Evolutionary conservation across 306 rosid species (phyloP), one percentile per base, ranked within the genome.

Genomic region (Acacia crassicarpa): DNA sequence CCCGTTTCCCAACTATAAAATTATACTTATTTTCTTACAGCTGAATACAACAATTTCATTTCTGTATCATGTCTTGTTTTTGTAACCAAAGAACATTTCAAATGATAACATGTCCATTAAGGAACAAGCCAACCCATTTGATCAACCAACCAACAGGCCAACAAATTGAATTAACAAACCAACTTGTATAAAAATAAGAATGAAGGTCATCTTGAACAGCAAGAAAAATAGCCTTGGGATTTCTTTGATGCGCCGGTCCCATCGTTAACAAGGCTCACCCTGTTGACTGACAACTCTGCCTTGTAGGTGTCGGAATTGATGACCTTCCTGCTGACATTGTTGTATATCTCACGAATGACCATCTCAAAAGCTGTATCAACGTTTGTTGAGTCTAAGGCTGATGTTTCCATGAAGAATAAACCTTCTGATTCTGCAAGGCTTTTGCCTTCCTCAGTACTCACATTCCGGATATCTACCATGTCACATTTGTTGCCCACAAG

Each of bases 391-490:
- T 91, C 92, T 53, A 91, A 76, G 27, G 94, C 94, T 33, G 94
- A 91, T 63, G 94, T 91, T 79, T 91, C 94, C 92, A 91, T 87
- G 94, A 89, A 91, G 80, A 87, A 91, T 76, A 91, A 63, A 53
- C 92, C 94, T 74, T 91, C 94, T 3, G 87, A 78, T 83, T 91
- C 94, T 3, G 94, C 92, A 75, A 91, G 92, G 82, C 68, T 86
- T 83, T 82, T 91, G 82, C 94, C 94, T 69, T 91, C 94, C 78
- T 91, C 94, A 20, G 87, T 73, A 32, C 86, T 86, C 41, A 91
- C 94, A 63, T 83, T 87, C 87, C 94, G 83, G 53, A 89, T 89
- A 82, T 89, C 85, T 72, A 83, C 94, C 84, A 91, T 79, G 79
- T 91, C 94, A 66, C 80, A 84, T 81, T 91, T 91, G 80, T 91